Conservation (phyloP, 805 yeast species). For the Lipomyces orientalis region DNA sequence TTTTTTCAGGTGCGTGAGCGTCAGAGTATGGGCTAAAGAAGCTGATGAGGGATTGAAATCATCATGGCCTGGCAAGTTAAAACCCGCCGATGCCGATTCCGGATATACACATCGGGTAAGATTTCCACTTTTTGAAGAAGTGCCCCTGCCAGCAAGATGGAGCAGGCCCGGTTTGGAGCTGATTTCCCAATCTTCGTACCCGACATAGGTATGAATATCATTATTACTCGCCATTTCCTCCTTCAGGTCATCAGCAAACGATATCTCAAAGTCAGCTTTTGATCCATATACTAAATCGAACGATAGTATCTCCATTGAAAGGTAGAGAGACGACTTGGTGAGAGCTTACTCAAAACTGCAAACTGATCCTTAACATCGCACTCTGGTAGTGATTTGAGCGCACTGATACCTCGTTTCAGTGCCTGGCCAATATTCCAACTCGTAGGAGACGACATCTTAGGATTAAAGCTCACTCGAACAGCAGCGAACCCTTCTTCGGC, state of each 20-base stretch:
- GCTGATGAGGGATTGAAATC: not conserved
- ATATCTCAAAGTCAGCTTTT: not conserved
- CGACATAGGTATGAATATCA: not conserved
- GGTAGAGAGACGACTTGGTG: not conserved
- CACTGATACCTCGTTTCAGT: not conserved
- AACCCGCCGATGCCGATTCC: not conserved
- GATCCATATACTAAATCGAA: not conserved
- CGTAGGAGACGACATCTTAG: not conserved
- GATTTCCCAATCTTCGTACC: not conserved
- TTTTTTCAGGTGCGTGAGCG: not conserved
- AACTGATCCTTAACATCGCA: not conserved
- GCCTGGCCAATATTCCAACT: not conserved
- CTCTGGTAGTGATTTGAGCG: not conserved
- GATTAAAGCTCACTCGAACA: not conserved
- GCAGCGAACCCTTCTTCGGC: not conserved
- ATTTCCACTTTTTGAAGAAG: not conserved
- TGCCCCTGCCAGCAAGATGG: not conserved
- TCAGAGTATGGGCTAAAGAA: not conserved
- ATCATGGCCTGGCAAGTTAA: not conserved
- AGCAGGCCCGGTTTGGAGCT: not conserved
- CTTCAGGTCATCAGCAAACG: not conserved
- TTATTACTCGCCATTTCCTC: not conserved
- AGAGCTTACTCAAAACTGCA: not conserved
- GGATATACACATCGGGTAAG: not conserved
- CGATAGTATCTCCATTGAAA: not conserved